Base-by-base conservation (phyloP, 2,329 filamentous ascomycete species). In the Hypoxylon sp. region DNA sequence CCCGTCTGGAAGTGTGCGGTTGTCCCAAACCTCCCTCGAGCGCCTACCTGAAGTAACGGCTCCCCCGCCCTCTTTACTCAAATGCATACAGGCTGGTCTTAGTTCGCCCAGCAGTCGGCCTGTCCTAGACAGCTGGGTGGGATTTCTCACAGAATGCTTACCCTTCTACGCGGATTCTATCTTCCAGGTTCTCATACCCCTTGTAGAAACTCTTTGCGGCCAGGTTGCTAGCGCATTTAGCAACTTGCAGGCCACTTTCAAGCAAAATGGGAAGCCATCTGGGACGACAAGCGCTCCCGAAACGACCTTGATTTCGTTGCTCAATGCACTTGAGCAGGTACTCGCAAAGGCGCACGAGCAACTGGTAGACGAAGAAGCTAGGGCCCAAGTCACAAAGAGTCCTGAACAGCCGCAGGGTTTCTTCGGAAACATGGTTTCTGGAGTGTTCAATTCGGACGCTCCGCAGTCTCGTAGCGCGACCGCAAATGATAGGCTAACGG, bases 241-340 rank as follows among this genome's bases (percentile, higher is more conserved):
- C 21, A 87, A 88, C 47, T 83, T 98, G 5, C 88, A 91, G 71
- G 80, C 78, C 8, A 87, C 88, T 0, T 95, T 94, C 73, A 80
- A 81, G 27, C 73, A 75, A 27, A 69, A 70, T 34, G 76, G 75
- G 2, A 76, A 68, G 71, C 76, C 56, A 11, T 61, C 76, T 63
- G 57, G 75, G 63, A 59, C 77, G 69, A 69, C 70, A 3, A 73
- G 78, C 71, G 84, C 81, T 52, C 92, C 87, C 5, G 93, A 93
- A 78, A 87, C 91, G 0, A 92, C 91, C 0, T 80, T 95, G 0
- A 93, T 96, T 50, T 90, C 91, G n/a, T 83, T 99, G 1, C 83
- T 99, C n/a, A 95, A 96, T 69, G 96, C 93, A 0, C 84, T 99
- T 1, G 96, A 99, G 78, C 93, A 96, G 73, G 90, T 97, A 23